Base-by-base conservation (phyloP, 108 stramenopile species). In the Pseudonitzschia multiseries region DNA sequence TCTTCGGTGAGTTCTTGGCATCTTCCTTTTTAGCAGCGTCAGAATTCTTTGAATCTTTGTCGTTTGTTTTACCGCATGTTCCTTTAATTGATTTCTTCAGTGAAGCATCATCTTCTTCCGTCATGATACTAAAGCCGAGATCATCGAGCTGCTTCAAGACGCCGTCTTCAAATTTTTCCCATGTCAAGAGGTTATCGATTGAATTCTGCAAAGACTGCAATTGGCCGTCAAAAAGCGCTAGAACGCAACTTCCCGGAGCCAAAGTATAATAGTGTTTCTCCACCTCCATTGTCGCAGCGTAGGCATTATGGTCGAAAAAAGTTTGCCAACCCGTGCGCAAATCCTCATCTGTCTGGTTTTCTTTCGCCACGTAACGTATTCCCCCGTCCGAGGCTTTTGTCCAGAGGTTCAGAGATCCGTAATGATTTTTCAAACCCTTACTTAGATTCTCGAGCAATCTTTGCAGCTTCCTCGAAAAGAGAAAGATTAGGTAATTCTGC, bases 201-300 rank as follows among this genome's bases (percentile, higher is more conserved):
- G 93, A 82, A 27, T 32, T 71, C 67, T 94, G 89, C 52, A 94
- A 73, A 29, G 91, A 83, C 31, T 88, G 78, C 10, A 94, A 74
- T 68, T 92, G 88, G 33, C 93, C 93, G 71, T 94, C 93, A 65
- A 89, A 89, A 1, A 94, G 79, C 26, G 93, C 82, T 29, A 94
- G 70, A 4, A 88, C 91, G 56, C 93, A 94, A 70, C 91, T 92
- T 57, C 92, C 89, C 0, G 89, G 83, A 33, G 84, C 86, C 75
- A 94, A 81, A 5, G 93, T 79, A 71, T 91, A 94, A 66, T 89
- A 94, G 12, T 74, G 79, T 41, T 86, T 84, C 70, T 94, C 93
- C 1, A 92, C 86, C 80, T 90, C 93, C 87, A 92, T 87, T 5
- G 93, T 79, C 17, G 88, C 80, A 44, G 75, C 72, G 68, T 91